Evolutionary conservation across 2,329 filamentous ascomycete genomes (phyloP).

Genomic region (Rutstroemia sp.): DNA sequence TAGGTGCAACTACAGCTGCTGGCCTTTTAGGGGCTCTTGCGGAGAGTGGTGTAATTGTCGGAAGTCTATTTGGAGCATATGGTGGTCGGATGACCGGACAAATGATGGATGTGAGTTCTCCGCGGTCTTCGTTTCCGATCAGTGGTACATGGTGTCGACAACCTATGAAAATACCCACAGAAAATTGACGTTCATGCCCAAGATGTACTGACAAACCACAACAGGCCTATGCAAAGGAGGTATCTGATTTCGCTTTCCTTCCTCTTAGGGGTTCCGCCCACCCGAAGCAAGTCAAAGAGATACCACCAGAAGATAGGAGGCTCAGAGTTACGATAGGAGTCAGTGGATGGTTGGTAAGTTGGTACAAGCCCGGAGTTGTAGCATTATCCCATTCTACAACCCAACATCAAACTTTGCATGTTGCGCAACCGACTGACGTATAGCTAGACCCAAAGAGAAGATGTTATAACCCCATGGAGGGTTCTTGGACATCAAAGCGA

Average conservation of each 20-base stretch:
- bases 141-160: no score
- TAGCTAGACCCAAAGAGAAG: constrained; percentile 49
- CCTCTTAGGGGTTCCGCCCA: constrained; percentile 52
- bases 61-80: constrained; percentile 87
- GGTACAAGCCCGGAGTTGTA: not conserved
- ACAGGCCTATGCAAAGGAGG: constrained; percentile 67
- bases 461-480: constrained; percentile 72
- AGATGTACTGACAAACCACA: not conserved
- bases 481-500: constrained; percentile 67
- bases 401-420: no score
- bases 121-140: no score
- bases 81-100: constrained; percentile 74
- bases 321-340: constrained; percentile 78
- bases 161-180: no score
- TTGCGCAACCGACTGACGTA: not conserved
- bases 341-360: constrained; percentile 61
- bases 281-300: constrained; percentile 31
- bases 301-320: constrained; percentile 50
- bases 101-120: constrained; percentile 58
- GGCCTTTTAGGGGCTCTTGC: constrained; percentile 74
- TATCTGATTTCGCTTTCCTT: constrained; percentile 83
- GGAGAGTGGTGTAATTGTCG: constrained; percentile 71
- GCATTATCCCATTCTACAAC: no score
- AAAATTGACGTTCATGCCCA: no score
- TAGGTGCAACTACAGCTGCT: constrained; percentile 68